These are phyloP conservation scores for Heliophila coronopifolia DNA, from an alignment of 441 rosid genomes.

Conservation along the genomic window DNA sequence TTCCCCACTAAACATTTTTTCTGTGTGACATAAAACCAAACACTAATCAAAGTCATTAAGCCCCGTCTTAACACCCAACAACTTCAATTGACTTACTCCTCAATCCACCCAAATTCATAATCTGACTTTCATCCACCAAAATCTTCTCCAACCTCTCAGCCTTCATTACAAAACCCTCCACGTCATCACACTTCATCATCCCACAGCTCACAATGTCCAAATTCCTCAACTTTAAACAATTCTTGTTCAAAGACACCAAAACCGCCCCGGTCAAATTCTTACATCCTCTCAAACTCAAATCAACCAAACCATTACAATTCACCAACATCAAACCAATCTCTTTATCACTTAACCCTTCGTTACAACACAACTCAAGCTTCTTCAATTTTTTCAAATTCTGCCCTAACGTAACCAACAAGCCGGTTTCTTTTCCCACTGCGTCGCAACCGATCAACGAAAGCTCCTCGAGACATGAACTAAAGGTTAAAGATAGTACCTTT, in stretches of 20 bases:
- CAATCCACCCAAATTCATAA: constrained; percentile 38
- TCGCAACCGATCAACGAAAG: constrained; percentile 59
- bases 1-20: not conserved
- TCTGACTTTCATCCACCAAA: constrained; percentile 52
- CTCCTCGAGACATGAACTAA: constrained; percentile 47
- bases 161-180: constrained; percentile 44
- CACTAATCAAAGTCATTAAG: constrained; percentile 6
- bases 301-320: constrained; percentile 45
- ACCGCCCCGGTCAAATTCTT: constrained; percentile 38
- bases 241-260: constrained; percentile 37
- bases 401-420: constrained; percentile 69
- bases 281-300: constrained; percentile 64
- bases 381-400: constrained; percentile 50
- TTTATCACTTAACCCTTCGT: constrained; percentile 57
- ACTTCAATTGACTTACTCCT: constrained; percentile 39
- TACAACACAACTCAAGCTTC: constrained; percentile 53
- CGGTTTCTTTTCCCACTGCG: constrained; percentile 56
- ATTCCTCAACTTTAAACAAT: constrained; percentile 42
- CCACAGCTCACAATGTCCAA: constrained; percentile 48
- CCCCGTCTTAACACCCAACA: too few relatives aligned
- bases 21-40: too few relatives aligned
- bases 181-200: constrained; percentile 37
- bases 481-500: constrained; percentile 42
- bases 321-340: constrained; percentile 59
- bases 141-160: constrained; percentile 38